A percentile compares a stretch with the other conserved stretches of the same genome.
phyloP scores from a whole-genome alignment of 2,329 filamentous ascomycete species.

The Trichoderma sp. region DNA sequence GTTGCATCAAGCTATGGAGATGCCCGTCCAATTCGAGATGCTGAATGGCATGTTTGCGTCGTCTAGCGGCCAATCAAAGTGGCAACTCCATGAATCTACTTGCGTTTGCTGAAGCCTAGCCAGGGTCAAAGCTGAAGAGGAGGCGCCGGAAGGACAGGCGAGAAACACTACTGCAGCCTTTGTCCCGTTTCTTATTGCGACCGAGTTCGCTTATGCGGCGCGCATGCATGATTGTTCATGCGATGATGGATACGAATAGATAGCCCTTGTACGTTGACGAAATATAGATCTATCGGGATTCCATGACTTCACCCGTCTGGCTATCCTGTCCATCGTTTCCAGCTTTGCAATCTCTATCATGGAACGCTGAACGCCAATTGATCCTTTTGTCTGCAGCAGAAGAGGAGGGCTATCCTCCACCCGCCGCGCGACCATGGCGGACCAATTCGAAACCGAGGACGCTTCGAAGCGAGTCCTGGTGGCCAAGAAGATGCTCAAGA shows the following conservation, averaged over 20 bases:
- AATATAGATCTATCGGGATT: not conserved
- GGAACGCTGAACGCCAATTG: too few relatives aligned
- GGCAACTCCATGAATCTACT: not conserved
- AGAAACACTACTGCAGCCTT: not conserved
- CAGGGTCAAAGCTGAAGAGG: slow-evolving; percentile 7
- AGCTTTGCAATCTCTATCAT: too few relatives aligned
- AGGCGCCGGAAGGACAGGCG: not conserved
- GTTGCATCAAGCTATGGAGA: slow-evolving; percentile 16
- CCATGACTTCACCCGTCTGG: not conserved
- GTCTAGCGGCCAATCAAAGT: not conserved
- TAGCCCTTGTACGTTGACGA: too few relatives aligned
- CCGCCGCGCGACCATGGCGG: not conserved
- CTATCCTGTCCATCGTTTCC: too few relatives aligned
- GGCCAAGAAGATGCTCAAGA: slow-evolving; percentile 20
- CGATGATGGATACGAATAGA: not conserved
- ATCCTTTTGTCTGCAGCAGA: not conserved
- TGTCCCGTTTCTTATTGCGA: not conserved
- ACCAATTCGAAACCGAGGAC: slow-evolving; percentile 14
- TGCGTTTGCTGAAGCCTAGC: not conserved
- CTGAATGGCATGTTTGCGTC: slow-evolving; percentile 1
- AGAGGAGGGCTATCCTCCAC: not conserved
- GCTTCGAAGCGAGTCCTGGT: slow-evolving; percentile 7
- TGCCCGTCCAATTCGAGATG: slow-evolving; percentile 2
- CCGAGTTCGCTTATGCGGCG: not conserved
- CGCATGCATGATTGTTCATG: not conserved